Percentiles rank a stretch among this genome's conserved stretches.
phyloP scores from a whole-genome alignment of 345 rosid species.

The Dimocarpus longan region DNA sequence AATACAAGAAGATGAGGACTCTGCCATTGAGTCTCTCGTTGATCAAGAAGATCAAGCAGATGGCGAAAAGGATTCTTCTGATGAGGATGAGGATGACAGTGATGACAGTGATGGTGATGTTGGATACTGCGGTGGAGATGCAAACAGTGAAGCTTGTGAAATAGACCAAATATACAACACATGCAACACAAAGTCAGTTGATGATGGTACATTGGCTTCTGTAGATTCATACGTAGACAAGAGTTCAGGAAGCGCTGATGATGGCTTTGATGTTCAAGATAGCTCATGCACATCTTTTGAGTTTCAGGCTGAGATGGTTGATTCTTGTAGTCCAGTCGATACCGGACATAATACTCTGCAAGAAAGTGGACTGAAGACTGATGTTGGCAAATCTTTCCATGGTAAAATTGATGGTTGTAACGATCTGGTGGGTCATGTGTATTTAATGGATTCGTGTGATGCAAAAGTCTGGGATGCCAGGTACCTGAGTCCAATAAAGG shows the following conservation, averaged over 20 bases:
- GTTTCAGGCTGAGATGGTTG: slow-evolving; percentile 34
- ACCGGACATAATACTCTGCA: slow-evolving; percentile 13
- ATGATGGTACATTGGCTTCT: slow-evolving; percentile 22
- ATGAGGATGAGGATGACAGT: slow-evolving; percentile 22
- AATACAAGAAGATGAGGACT: slow-evolving; percentile 51
- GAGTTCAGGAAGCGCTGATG: slow-evolving; percentile 24
- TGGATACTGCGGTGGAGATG: slow-evolving; percentile 16
- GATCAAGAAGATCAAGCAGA: slow-evolving; percentile 32
- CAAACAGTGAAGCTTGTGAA: slow-evolving; percentile 6
- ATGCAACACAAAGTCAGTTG: slow-evolving; percentile 4
- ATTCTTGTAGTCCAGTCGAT: slow-evolving; percentile 19
- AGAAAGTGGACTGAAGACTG: slow-evolving; percentile 20
- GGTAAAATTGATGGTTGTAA: slow-evolving; percentile 36
- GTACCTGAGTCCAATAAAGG: slow-evolving; percentile 36
- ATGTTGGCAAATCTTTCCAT: slow-evolving; percentile 20
- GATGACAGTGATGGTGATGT: slow-evolving; percentile 35
- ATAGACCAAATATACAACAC: slow-evolving; percentile 15
- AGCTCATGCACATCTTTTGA: slow-evolving; percentile 54
- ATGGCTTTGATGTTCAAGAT: slow-evolving; percentile 35
- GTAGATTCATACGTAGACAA: slow-evolving; percentile 21
- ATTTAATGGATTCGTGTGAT: slow-evolving; percentile 46
- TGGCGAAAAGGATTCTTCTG: slow-evolving; percentile 22
- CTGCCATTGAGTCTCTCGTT: slow-evolving; percentile 52
- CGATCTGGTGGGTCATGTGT: slow-evolving; percentile 38
- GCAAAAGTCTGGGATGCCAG: slow-evolving; percentile 45